Evolutionary conservation across 768 basidiomycete genomes (phyloP).

Genomic region (Boletus barrowsii): DNA sequence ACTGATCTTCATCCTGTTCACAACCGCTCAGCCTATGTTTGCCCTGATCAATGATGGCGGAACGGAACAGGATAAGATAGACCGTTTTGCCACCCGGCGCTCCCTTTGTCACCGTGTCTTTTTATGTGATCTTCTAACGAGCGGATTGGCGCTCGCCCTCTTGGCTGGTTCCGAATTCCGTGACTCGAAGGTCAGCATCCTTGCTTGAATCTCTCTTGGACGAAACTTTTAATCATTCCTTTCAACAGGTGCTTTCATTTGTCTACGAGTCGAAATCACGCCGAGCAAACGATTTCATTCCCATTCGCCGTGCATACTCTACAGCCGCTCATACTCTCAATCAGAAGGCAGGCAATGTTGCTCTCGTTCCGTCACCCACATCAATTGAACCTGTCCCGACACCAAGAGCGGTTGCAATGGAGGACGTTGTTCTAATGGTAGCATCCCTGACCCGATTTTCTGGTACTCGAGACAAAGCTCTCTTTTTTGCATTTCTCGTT

Average conservation of each 20-base stretch:
- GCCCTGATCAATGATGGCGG: slow-evolving; percentile 57
- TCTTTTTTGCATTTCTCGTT: slow-evolving; percentile 38
- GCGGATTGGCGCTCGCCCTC: slow-evolving; percentile 48
- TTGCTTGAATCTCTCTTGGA: not conserved
- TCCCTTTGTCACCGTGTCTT: slow-evolving; percentile 49
- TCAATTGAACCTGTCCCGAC: not conserved
- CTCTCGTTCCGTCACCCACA: not conserved
- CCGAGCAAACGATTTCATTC: slow-evolving; percentile 12
- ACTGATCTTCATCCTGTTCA: slow-evolving; percentile 7
- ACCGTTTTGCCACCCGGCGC: slow-evolving; percentile 20
- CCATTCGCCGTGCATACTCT: slow-evolving; percentile 1
- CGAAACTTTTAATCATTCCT: not conserved
- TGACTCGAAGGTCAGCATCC: slow-evolving; percentile 53
- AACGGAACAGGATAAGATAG: slow-evolving; percentile 7
- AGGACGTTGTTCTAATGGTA: slow-evolving; percentile 10
- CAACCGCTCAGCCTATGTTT: slow-evolving; percentile 57
- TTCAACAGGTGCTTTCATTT: slow-evolving; percentile 54
- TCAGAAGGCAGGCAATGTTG: not conserved
- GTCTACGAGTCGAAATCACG: slow-evolving; percentile 44
- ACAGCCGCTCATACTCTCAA: slow-evolving; percentile 13
- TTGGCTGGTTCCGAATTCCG: slow-evolving; percentile 56
- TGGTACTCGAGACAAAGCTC: slow-evolving; percentile 5
- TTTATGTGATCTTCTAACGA: slow-evolving; percentile 46
- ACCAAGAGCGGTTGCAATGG: not conserved
- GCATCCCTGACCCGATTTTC: slow-evolving; percentile 7